Evolutionary conservation across 495 filamentous ascomycete genomes (phyloP), one percentile per base, ranked within the genome.

Genomic region (Penicillium antarcticum): DNA sequence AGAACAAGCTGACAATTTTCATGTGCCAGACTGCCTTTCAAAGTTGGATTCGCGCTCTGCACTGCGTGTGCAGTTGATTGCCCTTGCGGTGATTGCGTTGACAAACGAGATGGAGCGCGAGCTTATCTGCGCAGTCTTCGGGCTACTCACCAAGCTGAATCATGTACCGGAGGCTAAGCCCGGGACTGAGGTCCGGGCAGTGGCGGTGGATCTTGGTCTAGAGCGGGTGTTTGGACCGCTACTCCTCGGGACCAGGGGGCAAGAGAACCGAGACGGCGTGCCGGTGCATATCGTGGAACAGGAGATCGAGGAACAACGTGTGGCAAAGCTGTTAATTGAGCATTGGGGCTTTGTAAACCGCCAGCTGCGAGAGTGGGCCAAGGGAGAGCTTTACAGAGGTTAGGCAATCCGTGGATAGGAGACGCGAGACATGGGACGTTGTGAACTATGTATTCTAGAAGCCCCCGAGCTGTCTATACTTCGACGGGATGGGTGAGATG

Each of bases 41-140:
- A 61, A 57, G 10, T 18, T 57, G 9, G 40, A 51, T 8, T 45
- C 61, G 14, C 35, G 47, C 17, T 42, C 44, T 10, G 61, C 61
- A n/a, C 38, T 42, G 9, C 62, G 60, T 45, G 51, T 57, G 10
- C 60, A 64, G 39, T 61, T 67, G 6, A 69, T 75, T 23, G 50
- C 67, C 0, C 58, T 74, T 13, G 73, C 73, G n/a, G 62, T 75
- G 9, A 54, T 74, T 29, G 70, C 67, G 4, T 44, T 70, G 41
- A 66, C 69, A 8, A 63, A 53, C 35, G 60, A 70, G 37, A 63
- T 72, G 63, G 66, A 73, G 49, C 56, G 70, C 19, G 66, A 70
- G 24, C 62, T 76, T 16, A 68, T 74, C 48, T 75, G 73, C 45
- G 69, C 65, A 1, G 58, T 73, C 0, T 69, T 74, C 51, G 73